Percentiles rank a stretch among this genome's conserved stretches.
These are phyloP conservation scores for Tuber borchii DNA, from an alignment of 495 filamentous ascomycete species.

Conservation along the genomic window DNA sequence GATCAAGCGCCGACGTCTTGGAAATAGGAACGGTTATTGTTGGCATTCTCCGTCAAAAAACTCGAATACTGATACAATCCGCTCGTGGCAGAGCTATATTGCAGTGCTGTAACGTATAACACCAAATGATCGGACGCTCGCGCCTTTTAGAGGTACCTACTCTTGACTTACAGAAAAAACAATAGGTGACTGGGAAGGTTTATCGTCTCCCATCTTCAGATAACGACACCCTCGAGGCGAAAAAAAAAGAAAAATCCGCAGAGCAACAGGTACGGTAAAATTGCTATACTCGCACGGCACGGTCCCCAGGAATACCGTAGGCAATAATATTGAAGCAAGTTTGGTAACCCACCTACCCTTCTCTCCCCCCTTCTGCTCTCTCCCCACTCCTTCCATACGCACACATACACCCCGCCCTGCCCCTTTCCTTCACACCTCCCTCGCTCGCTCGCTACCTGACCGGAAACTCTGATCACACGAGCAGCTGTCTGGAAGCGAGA, in stretches of 20 bases:
- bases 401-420: neutral
- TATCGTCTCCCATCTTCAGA: neutral
- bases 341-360: neutral
- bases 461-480: neutral
- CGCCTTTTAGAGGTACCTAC: neutral
- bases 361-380: neutral
- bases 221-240: neutral
- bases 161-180: neutral
- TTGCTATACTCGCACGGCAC: neutral
- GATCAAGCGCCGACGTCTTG: conserved; percentile 22
- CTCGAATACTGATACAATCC: neutral
- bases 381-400: neutral
- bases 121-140: neutral
- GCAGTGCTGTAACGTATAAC: neutral
- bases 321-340: neutral
- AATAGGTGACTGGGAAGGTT: neutral
- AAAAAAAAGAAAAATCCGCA: neutral
- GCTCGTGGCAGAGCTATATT: neutral
- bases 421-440: neutral
- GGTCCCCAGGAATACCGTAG: neutral
- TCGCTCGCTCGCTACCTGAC: conserved; percentile 3
- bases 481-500: neutral
- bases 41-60: neutral
- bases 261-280: neutral
- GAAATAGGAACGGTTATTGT: neutral